phyloP scores from a whole-genome alignment of 2,329 filamentous ascomycete genomes.

The Passalora sequoiae region DNA sequence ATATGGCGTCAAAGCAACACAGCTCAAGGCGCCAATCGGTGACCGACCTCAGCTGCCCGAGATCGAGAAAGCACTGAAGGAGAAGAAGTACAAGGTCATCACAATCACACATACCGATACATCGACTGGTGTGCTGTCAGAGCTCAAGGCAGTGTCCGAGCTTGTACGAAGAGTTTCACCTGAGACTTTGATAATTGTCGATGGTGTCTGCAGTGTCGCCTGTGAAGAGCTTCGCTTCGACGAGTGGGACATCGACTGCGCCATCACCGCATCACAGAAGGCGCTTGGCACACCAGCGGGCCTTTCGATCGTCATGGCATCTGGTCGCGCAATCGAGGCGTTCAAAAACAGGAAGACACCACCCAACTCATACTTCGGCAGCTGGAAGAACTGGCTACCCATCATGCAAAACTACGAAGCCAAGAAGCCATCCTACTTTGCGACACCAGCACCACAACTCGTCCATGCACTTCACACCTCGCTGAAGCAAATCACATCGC shows the following conservation, averaged over 20 bases:
- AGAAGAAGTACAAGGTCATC: conserved; percentile 89
- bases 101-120: conserved; percentile 98
- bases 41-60: conserved; percentile 79
- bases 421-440: conserved; percentile 96
- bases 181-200: conserved; percentile 84
- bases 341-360: conserved; percentile 77
- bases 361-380: conserved; percentile 86
- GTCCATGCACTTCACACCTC: conserved; percentile 88
- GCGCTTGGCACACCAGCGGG: conserved; percentile 93
- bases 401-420: conserved; percentile 99
- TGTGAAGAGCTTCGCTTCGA: conserved; percentile 96
- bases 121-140: conserved; percentile 89
- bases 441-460: conserved; percentile 90
- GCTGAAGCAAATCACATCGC: conserved; percentile 76
- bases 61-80: conserved; percentile 79
- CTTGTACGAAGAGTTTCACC: conserved; percentile 82
- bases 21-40: conserved; percentile 84
- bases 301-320: conserved; percentile 90
- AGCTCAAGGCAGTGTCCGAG: conserved; percentile 77
- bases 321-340: conserved; percentile 74
- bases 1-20: conserved; percentile 85
- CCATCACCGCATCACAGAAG: conserved; percentile 93
- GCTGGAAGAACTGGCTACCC: conserved; percentile 94
- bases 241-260: conserved; percentile 86
- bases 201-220: conserved; percentile 95